phyloP scores from a whole-genome alignment of 2,329 filamentous ascomycete genomes.

The Pyricularia sp. region DNA sequence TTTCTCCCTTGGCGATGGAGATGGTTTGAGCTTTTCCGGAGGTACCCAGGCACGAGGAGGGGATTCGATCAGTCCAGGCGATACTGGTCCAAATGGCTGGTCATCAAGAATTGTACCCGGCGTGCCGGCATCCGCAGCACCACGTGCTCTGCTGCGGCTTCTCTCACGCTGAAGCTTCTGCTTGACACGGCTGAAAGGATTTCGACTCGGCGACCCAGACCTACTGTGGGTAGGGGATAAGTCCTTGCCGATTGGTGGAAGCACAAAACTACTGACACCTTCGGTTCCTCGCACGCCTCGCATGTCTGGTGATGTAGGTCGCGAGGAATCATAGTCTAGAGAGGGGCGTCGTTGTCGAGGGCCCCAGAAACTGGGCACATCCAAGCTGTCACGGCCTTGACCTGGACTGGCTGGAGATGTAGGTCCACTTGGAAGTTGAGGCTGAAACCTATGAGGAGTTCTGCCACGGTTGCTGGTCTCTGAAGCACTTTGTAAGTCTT shows the following conservation, averaged over 20 bases:
- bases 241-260: slow-evolving; percentile 47
- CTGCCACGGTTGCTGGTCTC: background rate
- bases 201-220: slow-evolving; percentile 53
- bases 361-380: slow-evolving; percentile 27
- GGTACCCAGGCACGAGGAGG: background rate
- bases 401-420: slow-evolving; percentile 20
- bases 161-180: slow-evolving; percentile 33
- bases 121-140: slow-evolving; percentile 17
- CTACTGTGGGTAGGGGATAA: slow-evolving; percentile 55
- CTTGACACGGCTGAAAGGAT: slow-evolving; percentile 46
- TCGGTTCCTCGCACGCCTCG: slow-evolving; percentile 30
- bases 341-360: slow-evolving; percentile 24
- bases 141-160: slow-evolving; percentile 32
- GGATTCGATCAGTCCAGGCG: slow-evolving; percentile 1
- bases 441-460: background rate
- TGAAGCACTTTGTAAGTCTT: background rate
- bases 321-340: slow-evolving; percentile 34
- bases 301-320: slow-evolving; percentile 43
- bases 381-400: slow-evolving; percentile 32
- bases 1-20: slow-evolving; percentile 15
- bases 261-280: slow-evolving; percentile 33
- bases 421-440: background rate
- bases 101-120: slow-evolving; percentile 20
- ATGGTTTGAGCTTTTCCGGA: slow-evolving; percentile 7
- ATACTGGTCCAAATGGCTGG: slow-evolving; percentile 16